A percentile compares a stretch with the other conserved stretches of the same genome.
Evolutionary conservation across 495 filamentous ascomycete species (phyloP).

Genomic region (Collariella sp.): DNA sequence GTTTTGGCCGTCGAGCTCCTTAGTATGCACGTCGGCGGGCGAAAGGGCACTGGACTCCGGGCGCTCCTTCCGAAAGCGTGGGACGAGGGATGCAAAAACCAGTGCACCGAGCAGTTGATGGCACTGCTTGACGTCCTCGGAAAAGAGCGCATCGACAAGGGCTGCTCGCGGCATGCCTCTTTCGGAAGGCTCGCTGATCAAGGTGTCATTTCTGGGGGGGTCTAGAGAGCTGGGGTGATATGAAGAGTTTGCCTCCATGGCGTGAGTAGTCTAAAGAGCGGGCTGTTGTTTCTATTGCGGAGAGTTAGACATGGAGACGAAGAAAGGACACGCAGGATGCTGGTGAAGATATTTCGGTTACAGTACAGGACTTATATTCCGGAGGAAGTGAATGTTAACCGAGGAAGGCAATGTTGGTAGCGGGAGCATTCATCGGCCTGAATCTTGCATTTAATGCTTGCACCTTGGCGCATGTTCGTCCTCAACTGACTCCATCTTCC

Average conservation of each 20-base stretch:
- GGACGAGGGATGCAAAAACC: background rate
- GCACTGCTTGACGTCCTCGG: background rate
- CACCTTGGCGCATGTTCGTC: too few relatives aligned
- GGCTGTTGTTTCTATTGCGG: background rate
- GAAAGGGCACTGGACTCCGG: background rate
- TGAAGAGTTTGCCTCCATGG: background rate
- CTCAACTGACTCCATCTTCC: too few relatives aligned
- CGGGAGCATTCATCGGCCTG: too few relatives aligned
- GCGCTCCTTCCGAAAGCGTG: background rate
- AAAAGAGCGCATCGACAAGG: background rate
- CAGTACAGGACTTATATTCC: too few relatives aligned
- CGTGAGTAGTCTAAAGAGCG: background rate
- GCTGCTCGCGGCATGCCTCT: background rate
- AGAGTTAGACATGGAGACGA: background rate
- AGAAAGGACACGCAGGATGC: background rate
- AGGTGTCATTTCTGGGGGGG: background rate
- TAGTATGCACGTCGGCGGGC: background rate
- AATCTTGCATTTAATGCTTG: too few relatives aligned
- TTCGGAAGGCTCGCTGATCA: constrained; percentile 1
- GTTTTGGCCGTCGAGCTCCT: background rate
- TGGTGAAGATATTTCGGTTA: too few relatives aligned
- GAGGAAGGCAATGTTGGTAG: too few relatives aligned
- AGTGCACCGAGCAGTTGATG: background rate
- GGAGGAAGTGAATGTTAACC: too few relatives aligned
- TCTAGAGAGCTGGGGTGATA: background rate